These are phyloP conservation scores for Edaphochlamys debaryana DNA, from an alignment of 139 green algal species.

Conservation along the genomic window DNA sequence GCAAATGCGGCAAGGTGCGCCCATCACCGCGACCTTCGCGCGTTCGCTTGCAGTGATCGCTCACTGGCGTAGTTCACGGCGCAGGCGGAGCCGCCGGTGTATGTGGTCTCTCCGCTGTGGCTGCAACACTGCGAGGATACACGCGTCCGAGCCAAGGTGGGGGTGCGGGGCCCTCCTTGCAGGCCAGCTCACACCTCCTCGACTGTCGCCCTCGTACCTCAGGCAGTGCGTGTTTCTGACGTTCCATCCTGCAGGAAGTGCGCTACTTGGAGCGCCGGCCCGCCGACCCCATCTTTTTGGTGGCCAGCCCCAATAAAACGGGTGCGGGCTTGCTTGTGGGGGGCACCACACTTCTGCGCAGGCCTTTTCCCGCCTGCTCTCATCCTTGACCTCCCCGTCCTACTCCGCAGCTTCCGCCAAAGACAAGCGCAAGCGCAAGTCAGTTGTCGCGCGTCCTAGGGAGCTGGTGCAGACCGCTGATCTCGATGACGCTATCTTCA, in stretches of 20 bases:
- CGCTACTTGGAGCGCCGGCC: background rate
- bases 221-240: too few species aligned
- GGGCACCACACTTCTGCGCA: too few species aligned
- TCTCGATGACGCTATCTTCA: constrained; percentile 48
- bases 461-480: constrained; percentile 33
- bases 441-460: background rate
- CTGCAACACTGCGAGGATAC: constrained; percentile 38
- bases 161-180: too few species aligned
- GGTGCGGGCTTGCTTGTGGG: constrained; percentile 17
- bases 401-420: background rate
- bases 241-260: background rate
- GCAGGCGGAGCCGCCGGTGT: background rate
- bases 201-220: too few species aligned
- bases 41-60: too few species aligned
- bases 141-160: constrained; percentile 36
- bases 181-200: too few species aligned
- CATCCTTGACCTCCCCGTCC: too few species aligned
- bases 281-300: constrained; percentile 20
- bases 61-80: background rate
- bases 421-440: constrained; percentile 39
- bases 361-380: too few species aligned
- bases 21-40: too few species aligned
- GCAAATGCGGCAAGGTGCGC: constrained; percentile 38
- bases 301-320: background rate
- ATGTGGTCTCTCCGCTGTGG: constrained; percentile 56